Base-by-base conservation (phyloP, 306 rosid species). In the Rubus idaeus region DNA sequence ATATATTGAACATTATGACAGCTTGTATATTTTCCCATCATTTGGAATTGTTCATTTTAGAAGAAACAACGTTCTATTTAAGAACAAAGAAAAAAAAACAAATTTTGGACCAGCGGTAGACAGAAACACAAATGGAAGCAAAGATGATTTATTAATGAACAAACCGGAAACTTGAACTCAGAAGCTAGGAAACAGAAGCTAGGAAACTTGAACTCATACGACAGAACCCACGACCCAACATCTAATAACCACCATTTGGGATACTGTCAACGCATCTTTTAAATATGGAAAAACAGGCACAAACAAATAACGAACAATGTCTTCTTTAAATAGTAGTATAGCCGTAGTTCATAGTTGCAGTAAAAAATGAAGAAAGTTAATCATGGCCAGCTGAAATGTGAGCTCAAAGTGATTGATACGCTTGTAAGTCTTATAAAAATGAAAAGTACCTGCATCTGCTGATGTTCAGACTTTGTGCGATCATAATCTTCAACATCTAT, bases 401-500 rank as follows among this genome's bases (percentile, higher is more conserved):
- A 30, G 35, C 49, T 21, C 11, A 53, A 1, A 39, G 35, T 41
- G 17, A 39, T 8, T 30, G 4, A 42, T 47, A 23, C 13, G 8
- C 23, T 45, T 39, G 62, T 30, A 16, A 30, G 9, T 9, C 26
- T 23, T 23, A 58, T 20, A 61, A 44, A 5, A 64, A 30, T 5
- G 9, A 47, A 67, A 49, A 78, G 35, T 60, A 95, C 99, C 99
- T 86, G 84, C 91, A 89, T 50, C 69, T 83, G 90, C 76, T 62
- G 84, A 84, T 83, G 90, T 57, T 87, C 87, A 17, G 77, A 84
- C 88, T 90, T 95, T 79, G 87, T 65, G 67, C 90, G 94, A 77
- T 82, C 88, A 84, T 89, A 95, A 75, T 95, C 99, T 50, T 92
- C 96, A 50, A 80, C 83, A 74, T 95, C 92, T 70, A 95, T 71